Conservation (phyloP, 2,329 filamentous ascomycete species). For the Ampelomyces quisqualis region DNA sequence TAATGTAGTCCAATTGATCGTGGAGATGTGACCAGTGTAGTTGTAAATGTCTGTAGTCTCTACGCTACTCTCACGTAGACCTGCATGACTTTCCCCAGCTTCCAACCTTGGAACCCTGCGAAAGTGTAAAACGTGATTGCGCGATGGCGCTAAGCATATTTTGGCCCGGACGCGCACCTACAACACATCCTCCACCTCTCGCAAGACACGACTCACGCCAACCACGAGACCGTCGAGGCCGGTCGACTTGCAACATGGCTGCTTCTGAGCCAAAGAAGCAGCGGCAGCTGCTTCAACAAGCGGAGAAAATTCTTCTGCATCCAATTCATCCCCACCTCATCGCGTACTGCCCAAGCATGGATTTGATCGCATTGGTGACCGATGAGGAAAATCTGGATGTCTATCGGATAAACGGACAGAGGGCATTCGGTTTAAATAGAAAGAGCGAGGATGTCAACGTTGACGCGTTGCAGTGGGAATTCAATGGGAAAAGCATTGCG, state of each 20-base stretch:
- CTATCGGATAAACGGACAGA: slow-evolving; percentile 75
- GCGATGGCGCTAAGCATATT: slow-evolving; percentile 27
- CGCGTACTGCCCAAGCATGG: slow-evolving; percentile 79
- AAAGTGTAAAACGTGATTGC: slow-evolving; percentile 1
- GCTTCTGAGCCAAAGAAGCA: slow-evolving; percentile 2
- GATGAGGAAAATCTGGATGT: slow-evolving; percentile 69
- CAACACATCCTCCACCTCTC: slow-evolving; percentile 16
- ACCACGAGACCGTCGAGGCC: slow-evolving; percentile 11
- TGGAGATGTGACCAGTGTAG: too few relatives aligned
- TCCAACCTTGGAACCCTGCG: not conserved
- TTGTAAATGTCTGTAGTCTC: too few relatives aligned
- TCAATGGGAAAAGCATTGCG: slow-evolving; percentile 69
- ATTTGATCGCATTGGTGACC: slow-evolving; percentile 75
- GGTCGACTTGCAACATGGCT: slow-evolving; percentile 7
- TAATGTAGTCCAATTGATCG: too few relatives aligned
- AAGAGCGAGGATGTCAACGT: slow-evolving; percentile 40
- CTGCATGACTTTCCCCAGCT: too few relatives aligned
- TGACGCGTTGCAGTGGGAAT: slow-evolving; percentile 49
- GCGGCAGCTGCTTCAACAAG: slow-evolving; percentile 39
- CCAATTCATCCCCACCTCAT: slow-evolving; percentile 61
- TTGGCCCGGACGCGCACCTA: slow-evolving; percentile 17
- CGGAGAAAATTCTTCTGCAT: slow-evolving; percentile 46
- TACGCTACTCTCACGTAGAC: too few relatives aligned
- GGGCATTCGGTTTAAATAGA: slow-evolving; percentile 57
- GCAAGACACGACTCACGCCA: not conserved